Conservation (phyloP, 805 yeast genomes). For the Lipomyces kockii region DNA sequence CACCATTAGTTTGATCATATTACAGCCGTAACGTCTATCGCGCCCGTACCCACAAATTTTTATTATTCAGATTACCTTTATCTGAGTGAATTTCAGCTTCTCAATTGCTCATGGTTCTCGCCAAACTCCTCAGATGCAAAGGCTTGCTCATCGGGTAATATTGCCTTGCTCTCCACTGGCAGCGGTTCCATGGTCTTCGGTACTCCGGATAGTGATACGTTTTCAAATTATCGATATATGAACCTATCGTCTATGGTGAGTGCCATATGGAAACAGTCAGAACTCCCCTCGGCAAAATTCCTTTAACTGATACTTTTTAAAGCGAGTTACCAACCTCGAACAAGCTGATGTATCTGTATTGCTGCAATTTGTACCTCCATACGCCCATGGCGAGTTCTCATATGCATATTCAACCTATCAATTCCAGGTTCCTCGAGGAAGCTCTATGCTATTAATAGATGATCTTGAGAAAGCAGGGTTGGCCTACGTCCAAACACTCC, state of each 20-base stretch:
- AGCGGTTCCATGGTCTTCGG: slow-evolving; percentile 9
- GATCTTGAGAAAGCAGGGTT: slow-evolving; percentile 4
- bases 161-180: slow-evolving; percentile 12
- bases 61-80: slow-evolving; percentile 10
- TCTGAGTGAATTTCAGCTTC: slow-evolving; percentile 8
- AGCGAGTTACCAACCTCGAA: slow-evolving; percentile 15
- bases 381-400: slow-evolving; percentile 3
- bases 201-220: slow-evolving; percentile 3
- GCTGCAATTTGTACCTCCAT: slow-evolving; percentile 3
- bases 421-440: slow-evolving; percentile 10
- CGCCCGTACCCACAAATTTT: slow-evolving; percentile 2
- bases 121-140: slow-evolving; percentile 1
- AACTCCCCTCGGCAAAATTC: background rate
- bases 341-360: slow-evolving; percentile 2
- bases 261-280: background rate
- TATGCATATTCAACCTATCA: slow-evolving; percentile 1
- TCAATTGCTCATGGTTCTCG: slow-evolving; percentile 10
- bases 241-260: slow-evolving; percentile 16
- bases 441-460: slow-evolving; percentile 5
- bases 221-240: slow-evolving; percentile 14
- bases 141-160: slow-evolving; percentile 11
- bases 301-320: background rate
- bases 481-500: slow-evolving; percentile 7
- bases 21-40: slow-evolving; percentile 5
- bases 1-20: slow-evolving; percentile 3